Evolutionary conservation across 1,284 basidiomycete genomes (phyloP), one percentile per base, ranked within the genome.

Genomic region (Ganoderma sinense): DNA sequence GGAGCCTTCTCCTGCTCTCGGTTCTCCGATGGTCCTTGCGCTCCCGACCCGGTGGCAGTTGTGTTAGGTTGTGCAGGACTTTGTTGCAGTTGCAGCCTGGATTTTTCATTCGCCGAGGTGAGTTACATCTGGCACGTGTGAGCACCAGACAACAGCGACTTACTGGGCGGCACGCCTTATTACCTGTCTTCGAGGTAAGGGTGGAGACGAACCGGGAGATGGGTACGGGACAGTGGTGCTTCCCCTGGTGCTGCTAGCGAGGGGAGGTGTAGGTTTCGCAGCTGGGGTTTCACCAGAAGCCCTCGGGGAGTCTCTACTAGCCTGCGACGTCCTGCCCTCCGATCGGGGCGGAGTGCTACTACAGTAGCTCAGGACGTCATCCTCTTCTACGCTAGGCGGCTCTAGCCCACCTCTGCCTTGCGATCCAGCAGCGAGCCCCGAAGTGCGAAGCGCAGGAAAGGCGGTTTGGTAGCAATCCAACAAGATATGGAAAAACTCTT

Each of bases 401-500:
- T 51, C 48, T 10, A 13, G 8, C 13, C 23, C 48, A 7, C 48
- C 53, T 4, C 31, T 16, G 6, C 7, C 29, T 31, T 33, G 29
- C 29, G 16, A 29, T 18, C 4, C 14, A 26, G 29, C 18, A 13
- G 29, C 48, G 23, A 51, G 31, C 10, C 55, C 29, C 31, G 11
- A 10, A 4, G 55, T 56, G 55, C 14, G 29, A 8, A 56, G 55
- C 16, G 18, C 29, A 56, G 55, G 55, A 4, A 56, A 31, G 55
- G 31, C 55, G 16, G 31, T 56, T 23, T 48, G 26, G 61, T 26
- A 62, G 31, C 69, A 65, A 14, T 53, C 36, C 23, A 65, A n/a
- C 20, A 67, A 53, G 6, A 66, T 51, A 43, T 65, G 51, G 41
- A 65, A 58, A 4, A 65, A 59, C 26, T 51, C 39, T 5, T 65